A percentile compares a stretch with the other conserved stretches of the same genome.
phyloP scores from a whole-genome alignment of 495 filamentous ascomycete genomes.

The Talaromyces liani region DNA sequence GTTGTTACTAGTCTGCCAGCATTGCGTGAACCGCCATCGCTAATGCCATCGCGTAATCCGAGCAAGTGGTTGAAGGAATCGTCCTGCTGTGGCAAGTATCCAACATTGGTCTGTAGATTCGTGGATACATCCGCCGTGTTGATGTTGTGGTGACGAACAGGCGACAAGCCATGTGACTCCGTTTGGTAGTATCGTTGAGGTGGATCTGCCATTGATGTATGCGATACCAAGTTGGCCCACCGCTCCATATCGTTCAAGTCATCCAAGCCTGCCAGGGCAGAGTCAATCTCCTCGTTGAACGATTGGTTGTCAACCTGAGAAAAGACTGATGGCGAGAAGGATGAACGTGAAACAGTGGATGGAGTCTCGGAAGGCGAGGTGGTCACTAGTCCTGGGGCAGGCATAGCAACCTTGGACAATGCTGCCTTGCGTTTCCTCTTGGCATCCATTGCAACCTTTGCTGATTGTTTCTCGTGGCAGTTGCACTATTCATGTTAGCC shows the following conservation, averaged over 20 bases:
- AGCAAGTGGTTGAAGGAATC: background rate
- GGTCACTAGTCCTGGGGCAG: background rate
- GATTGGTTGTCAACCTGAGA: background rate
- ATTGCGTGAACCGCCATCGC: background rate
- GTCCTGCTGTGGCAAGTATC: background rate
- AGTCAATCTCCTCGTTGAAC: background rate
- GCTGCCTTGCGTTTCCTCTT: background rate
- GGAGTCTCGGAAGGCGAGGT: background rate
- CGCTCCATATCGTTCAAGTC: background rate
- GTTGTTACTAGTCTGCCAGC: background rate
- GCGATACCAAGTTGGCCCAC: background rate
- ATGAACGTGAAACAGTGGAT: background rate
- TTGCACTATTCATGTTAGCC: slow-evolving; percentile 34
- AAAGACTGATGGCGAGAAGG: background rate
- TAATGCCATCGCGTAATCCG: background rate
- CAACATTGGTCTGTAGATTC: background rate
- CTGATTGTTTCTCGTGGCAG: slow-evolving; percentile 24
- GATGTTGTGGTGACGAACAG: background rate
- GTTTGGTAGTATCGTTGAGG: background rate
- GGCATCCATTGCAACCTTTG: background rate
- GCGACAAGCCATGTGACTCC: background rate
- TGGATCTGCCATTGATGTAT: background rate
- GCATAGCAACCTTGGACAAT: background rate
- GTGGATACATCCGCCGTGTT: background rate
- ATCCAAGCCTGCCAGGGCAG: background rate